A percentile compares a stretch with the other conserved stretches of the same genome.
phyloP scores from a whole-genome alignment of 352 stramenopile species.

The Pythium brachiatum region DNA sequence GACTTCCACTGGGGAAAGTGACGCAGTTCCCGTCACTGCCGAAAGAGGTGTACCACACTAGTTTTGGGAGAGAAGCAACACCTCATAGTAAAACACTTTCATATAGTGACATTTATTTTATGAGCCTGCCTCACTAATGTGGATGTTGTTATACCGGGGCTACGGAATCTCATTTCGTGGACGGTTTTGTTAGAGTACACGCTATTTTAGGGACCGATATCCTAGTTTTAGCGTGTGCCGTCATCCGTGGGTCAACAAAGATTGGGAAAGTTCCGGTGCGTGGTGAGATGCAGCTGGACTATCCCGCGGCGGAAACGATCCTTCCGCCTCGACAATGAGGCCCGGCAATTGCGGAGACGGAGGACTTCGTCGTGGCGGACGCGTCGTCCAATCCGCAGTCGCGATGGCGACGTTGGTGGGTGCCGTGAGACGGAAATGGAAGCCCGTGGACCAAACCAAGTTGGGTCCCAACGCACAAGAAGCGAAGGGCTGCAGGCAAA shows the following conservation, averaged over 20 bases:
- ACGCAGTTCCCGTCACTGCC: slow-evolving; percentile 21
- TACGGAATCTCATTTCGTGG: slow-evolving; percentile 21
- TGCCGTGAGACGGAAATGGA: neutral
- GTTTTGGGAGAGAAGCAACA: neutral
- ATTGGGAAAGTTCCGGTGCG: too few relatives aligned
- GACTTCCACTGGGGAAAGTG: slow-evolving; percentile 19
- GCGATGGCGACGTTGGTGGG: too few relatives aligned
- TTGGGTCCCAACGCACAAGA: too few relatives aligned
- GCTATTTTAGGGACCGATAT: neutral
- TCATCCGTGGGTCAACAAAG: neutral
- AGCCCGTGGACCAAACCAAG: neutral
- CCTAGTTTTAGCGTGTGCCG: neutral
- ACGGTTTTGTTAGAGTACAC: slow-evolving; percentile 6
- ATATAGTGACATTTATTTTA: neutral
- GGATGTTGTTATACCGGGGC: neutral
- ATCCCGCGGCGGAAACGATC: neutral
- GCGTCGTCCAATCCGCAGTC: too few relatives aligned
- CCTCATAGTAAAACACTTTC: neutral
- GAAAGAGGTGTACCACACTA: slow-evolving; percentile 6
- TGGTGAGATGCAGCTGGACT: neutral
- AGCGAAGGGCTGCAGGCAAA: neutral
- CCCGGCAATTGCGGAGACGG: neutral
- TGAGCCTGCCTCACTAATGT: neutral
- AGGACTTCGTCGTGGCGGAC: too few relatives aligned
- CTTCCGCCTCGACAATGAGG: neutral